Evolutionary conservation across 352 stramenopile species (phyloP).

Genomic region (Phytopythium mirpurense): DNA sequence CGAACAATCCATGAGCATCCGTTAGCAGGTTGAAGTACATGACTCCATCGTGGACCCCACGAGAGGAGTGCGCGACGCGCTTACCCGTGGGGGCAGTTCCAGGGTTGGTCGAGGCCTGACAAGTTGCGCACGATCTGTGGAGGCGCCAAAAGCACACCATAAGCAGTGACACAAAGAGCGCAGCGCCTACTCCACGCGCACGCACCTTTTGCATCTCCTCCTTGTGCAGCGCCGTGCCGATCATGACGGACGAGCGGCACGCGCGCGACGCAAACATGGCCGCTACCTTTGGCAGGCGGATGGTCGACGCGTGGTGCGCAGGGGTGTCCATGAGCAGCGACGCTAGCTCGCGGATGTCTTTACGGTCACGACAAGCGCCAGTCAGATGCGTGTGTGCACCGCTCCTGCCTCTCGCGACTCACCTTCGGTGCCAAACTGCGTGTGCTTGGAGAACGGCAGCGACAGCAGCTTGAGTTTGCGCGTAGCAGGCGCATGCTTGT

Average conservation of each 20-base stretch:
- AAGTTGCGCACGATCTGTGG: slow-evolving; percentile 86
- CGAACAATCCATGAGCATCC: too few species aligned
- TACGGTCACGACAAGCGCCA: not conserved
- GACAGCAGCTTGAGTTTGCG: slow-evolving; percentile 68
- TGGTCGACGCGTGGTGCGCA: slow-evolving; percentile 30
- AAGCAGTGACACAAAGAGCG: too few species aligned
- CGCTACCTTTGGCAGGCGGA: slow-evolving; percentile 92
- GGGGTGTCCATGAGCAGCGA: slow-evolving; percentile 73
- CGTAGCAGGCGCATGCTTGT: slow-evolving; percentile 39
- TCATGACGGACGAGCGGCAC: slow-evolving; percentile 96
- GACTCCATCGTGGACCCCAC: too few species aligned
- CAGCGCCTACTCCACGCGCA: too few species aligned
- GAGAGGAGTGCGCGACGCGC: not conserved
- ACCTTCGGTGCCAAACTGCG: slow-evolving; percentile 82
- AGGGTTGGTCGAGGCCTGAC: slow-evolving; percentile 89
- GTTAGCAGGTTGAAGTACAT: too few species aligned
- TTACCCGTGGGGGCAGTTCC: slow-evolving; percentile 94
- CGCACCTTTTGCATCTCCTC: slow-evolving; percentile 90
- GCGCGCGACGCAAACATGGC: slow-evolving; percentile 95
- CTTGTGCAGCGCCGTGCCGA: slow-evolving; percentile 90
- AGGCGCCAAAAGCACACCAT: too few species aligned
- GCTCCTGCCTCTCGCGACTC: not conserved
- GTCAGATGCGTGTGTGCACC: not conserved
- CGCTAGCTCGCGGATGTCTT: slow-evolving; percentile 87
- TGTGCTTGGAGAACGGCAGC: slow-evolving; percentile 86